These are phyloP conservation scores for Aspergillus latus DNA, from an alignment of 2,329 filamentous ascomycete genomes.

Conservation along the genomic window DNA sequence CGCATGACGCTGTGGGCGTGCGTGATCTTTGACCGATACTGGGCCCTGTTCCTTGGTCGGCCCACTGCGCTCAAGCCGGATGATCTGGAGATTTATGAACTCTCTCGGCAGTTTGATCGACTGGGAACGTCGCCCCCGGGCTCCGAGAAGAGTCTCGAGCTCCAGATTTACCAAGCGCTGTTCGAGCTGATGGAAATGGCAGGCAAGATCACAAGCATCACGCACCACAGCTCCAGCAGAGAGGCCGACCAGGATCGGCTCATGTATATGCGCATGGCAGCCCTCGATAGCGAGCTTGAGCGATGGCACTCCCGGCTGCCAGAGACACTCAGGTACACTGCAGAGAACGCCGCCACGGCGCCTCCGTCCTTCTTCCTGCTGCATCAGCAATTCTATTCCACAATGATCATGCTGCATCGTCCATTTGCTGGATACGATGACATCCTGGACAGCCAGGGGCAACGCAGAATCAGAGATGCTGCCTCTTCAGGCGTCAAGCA, in stretches of 20 bases:
- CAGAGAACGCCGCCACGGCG: not conserved
- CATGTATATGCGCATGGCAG: slow-evolving; percentile 1
- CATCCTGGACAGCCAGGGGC: not conserved
- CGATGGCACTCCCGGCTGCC: not conserved
- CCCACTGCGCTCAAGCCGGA: not conserved
- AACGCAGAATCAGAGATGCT: not conserved
- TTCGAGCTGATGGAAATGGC: slow-evolving; percentile 5
- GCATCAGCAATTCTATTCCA: slow-evolving; percentile 1
- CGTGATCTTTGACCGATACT: slow-evolving; percentile 2
- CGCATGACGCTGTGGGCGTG: slow-evolving; percentile 3
- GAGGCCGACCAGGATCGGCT: not conserved
- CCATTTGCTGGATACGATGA: not conserved
- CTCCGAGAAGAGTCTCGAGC: not conserved
- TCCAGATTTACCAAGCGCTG: slow-evolving; percentile 3
- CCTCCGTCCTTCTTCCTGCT: not conserved
- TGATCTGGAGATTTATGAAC: slow-evolving; percentile 3
- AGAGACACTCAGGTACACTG: not conserved
- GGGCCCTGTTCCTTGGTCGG: not conserved
- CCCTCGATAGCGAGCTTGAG: slow-evolving; percentile 1
- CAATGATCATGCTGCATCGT: slow-evolving; percentile 1
- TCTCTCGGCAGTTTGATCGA: slow-evolving; percentile 2
- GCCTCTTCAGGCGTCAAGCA: not conserved
- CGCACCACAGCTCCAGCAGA: not conserved
- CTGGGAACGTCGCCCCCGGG: not conserved
- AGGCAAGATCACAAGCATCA: not conserved